Evolutionary conservation across 495 filamentous ascomycete genomes (phyloP).

Genomic region (Penicillium egyptiacum): DNA sequence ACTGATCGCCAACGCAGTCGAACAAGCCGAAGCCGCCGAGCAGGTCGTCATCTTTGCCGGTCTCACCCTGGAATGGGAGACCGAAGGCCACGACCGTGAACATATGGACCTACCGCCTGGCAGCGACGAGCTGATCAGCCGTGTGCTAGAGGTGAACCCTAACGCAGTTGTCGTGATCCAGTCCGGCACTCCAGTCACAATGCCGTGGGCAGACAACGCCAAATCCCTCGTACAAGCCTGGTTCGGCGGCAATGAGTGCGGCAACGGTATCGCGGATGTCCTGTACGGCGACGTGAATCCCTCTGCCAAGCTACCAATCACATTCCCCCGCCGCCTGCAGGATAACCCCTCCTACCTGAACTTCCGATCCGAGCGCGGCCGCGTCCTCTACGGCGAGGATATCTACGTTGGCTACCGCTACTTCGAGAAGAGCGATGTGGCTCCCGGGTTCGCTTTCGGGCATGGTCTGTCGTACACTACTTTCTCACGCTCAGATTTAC

Average conservation of each 20-base stretch:
- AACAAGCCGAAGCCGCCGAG: slow-evolving; percentile 61
- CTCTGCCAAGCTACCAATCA: slow-evolving; percentile 56
- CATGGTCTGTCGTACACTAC: slow-evolving; percentile 81
- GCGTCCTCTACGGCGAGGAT: slow-evolving; percentile 76
- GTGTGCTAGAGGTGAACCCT: slow-evolving; percentile 69
- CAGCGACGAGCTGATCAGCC: slow-evolving; percentile 71
- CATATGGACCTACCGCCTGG: slow-evolving; percentile 79
- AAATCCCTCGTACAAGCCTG: slow-evolving; percentile 73
- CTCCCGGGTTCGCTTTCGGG: slow-evolving; percentile 75
- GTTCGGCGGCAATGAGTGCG: slow-evolving; percentile 68
- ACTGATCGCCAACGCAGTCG: slow-evolving; percentile 62
- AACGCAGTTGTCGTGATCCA: slow-evolving; percentile 78
- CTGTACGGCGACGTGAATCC: slow-evolving; percentile 58
- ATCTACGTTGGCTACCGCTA: slow-evolving; percentile 82
- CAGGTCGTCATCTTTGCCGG: slow-evolving; percentile 80
- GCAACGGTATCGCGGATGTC: slow-evolving; percentile 62
- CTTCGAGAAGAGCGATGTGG: slow-evolving; percentile 69
- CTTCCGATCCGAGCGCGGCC: slow-evolving; percentile 74
- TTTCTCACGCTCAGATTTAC: slow-evolving; percentile 66
- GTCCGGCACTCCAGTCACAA: slow-evolving; percentile 78
- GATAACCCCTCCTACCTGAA: slow-evolving; percentile 77
- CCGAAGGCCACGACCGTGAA: slow-evolving; percentile 81
- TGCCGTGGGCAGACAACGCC: slow-evolving; percentile 74
- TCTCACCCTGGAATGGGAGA: slow-evolving; percentile 84
- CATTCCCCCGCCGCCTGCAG: slow-evolving; percentile 64